Percentiles rank a stretch among this genome's conserved stretches.
Conservation (phyloP, 2,329 filamentous ascomycete genomes). For the Pseudocercospora fijiensis region DNA sequence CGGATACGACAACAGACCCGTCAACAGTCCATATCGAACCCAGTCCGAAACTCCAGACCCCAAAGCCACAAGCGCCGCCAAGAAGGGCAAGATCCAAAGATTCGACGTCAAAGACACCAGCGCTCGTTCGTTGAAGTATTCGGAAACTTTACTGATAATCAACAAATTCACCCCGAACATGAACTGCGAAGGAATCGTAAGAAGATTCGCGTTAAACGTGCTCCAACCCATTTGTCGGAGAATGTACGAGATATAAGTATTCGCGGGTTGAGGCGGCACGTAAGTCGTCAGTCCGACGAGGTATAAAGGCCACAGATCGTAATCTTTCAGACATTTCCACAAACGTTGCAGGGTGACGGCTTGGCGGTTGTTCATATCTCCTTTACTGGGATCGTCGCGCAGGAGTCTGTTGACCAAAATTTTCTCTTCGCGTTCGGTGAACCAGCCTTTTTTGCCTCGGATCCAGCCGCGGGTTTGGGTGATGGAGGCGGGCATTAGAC, state of each 20-base stretch:
- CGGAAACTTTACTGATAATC: slow-evolving; percentile 52
- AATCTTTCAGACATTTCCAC: slow-evolving; percentile 27
- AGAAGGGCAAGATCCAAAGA: slow-evolving; percentile 59
- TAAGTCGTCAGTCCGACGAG: slow-evolving; percentile 37
- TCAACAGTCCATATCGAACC: slow-evolving; percentile 42
- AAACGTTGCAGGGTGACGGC: slow-evolving; percentile 49
- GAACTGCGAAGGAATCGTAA: slow-evolving; percentile 54
- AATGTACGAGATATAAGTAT: slow-evolving; percentile 57
- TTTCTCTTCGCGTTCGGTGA: slow-evolving; percentile 61
- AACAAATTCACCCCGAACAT: slow-evolving; percentile 42
- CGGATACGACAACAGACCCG: slow-evolving; percentile 44
- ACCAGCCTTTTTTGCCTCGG: slow-evolving; percentile 63
- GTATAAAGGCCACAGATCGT: slow-evolving; percentile 45
- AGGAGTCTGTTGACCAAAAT: slow-evolving; percentile 63
- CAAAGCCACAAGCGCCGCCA: slow-evolving; percentile 50
- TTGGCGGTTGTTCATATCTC: slow-evolving; percentile 60
- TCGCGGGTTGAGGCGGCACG: slow-evolving; percentile 53
- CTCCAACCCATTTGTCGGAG: slow-evolving; percentile 35
- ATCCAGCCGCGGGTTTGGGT: slow-evolving; percentile 60
- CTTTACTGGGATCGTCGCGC: slow-evolving; percentile 57
- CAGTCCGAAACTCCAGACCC: slow-evolving; percentile 37
- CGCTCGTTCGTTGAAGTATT: slow-evolving; percentile 53
- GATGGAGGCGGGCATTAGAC: slow-evolving; percentile 52
- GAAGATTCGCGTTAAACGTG: slow-evolving; percentile 63
- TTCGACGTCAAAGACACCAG: slow-evolving; percentile 46